Percentiles rank a stretch among this genome's conserved stretches.
Evolutionary conservation across 805 yeast genomes (phyloP).

Genomic region (Wickerhamomyces tratensis): DNA sequence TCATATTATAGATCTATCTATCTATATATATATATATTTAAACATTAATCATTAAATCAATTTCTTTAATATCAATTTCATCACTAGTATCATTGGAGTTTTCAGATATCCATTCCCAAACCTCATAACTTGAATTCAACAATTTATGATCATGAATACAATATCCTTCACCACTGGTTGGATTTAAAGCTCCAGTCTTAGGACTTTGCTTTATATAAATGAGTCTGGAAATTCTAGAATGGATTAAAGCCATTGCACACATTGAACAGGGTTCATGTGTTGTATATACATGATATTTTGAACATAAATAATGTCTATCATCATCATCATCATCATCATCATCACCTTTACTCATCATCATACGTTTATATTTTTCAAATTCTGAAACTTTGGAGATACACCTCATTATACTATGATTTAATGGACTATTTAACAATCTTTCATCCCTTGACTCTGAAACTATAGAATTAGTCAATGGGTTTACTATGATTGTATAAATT

Average conservation of each 20-base stretch:
- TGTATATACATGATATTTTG: slow-evolving; percentile 68
- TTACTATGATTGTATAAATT: slow-evolving; percentile 53
- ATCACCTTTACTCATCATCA: neutral
- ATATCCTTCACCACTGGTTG: slow-evolving; percentile 52
- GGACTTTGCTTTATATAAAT: slow-evolving; percentile 44
- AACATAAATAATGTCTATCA: slow-evolving; percentile 51
- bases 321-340: slow-evolving; percentile 1
- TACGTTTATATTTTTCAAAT: slow-evolving; percentile 34
- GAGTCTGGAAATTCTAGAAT: slow-evolving; percentile 70
- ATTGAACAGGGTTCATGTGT: slow-evolving; percentile 95
- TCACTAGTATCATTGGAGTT: slow-evolving; percentile 17
- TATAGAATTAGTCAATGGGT: slow-evolving; percentile 35
- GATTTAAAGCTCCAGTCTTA: slow-evolving; percentile 45
- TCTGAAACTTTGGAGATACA: slow-evolving; percentile 60
- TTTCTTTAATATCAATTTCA: slow-evolving; percentile 14
- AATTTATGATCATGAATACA: slow-evolving; percentile 67
- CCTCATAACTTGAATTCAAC: slow-evolving; percentile 83
- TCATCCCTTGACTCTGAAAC: slow-evolving; percentile 31
- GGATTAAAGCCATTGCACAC: slow-evolving; percentile 95
- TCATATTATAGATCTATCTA: neutral
- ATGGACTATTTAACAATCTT: slow-evolving; percentile 34
- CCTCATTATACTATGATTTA: slow-evolving; percentile 67
- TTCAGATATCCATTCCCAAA: slow-evolving; percentile 51
- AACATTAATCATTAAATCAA: slow-evolving; percentile 18
- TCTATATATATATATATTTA: slow-evolving; percentile 5